Conservation (phyloP, 805 yeast species). For the Schwanniomyces sp. region DNA sequence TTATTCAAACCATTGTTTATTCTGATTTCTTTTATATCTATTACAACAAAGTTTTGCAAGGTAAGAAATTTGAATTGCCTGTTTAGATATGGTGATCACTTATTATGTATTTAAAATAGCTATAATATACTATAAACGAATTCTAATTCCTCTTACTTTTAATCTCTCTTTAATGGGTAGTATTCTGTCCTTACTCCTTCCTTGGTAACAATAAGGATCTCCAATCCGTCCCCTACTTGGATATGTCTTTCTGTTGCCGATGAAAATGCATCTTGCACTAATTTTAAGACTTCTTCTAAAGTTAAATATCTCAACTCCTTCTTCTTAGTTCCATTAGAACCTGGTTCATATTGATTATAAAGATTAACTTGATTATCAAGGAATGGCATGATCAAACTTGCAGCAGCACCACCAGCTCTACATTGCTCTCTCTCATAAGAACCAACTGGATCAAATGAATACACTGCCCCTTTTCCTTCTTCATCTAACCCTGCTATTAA, state of each 20-base stretch:
- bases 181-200: slow-evolving; percentile 87
- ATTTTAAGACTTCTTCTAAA: slow-evolving; percentile 80
- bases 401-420: slow-evolving; percentile 98
- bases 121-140: not conserved
- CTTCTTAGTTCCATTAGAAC: slow-evolving; percentile 63
- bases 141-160: slow-evolving; percentile 8
- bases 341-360: slow-evolving; percentile 89
- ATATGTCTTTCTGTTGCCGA: slow-evolving; percentile 98
- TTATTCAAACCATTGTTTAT: slow-evolving; percentile 82
- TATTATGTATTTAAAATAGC: not conserved
- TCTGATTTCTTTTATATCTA: slow-evolving; percentile 96
- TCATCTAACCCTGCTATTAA: slow-evolving; percentile 91
- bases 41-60: slow-evolving; percentile 75
- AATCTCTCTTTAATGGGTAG: slow-evolving; percentile 87
- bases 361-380: slow-evolving; percentile 96
- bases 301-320: slow-evolving; percentile 61
- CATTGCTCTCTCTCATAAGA: slow-evolving; percentile 97
- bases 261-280: slow-evolving; percentile 91
- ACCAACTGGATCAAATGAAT: slow-evolving; percentile 97
- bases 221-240: slow-evolving; percentile 96
- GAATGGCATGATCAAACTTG: slow-evolving; percentile 94
- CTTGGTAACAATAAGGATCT: slow-evolving; percentile 85
- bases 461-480: slow-evolving; percentile 90
- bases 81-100: slow-evolving; percentile 18
- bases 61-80: slow-evolving; percentile 75